phyloP scores from a whole-genome alignment of 495 filamentous ascomycete species.

The Penicillium maclennaniae region DNA sequence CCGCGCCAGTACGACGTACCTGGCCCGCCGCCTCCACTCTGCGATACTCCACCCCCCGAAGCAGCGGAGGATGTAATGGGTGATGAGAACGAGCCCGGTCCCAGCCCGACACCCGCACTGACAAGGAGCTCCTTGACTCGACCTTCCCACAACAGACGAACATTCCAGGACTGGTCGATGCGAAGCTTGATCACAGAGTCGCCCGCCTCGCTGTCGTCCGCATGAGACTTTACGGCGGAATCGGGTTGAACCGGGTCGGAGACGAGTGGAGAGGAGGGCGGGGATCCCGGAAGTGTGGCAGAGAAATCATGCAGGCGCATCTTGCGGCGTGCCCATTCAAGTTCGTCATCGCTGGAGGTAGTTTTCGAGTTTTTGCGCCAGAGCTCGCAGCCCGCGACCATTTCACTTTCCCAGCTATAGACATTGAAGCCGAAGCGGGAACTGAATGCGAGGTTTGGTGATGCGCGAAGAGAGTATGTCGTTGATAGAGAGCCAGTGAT shows the following conservation, averaged over 20 bases:
- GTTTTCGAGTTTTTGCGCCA: slow-evolving; percentile 61
- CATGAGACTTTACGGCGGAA: slow-evolving; percentile 3
- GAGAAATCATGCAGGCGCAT: slow-evolving; percentile 33
- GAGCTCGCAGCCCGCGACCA: slow-evolving; percentile 84
- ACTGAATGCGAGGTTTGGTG: slow-evolving; percentile 74
- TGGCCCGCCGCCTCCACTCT: slow-evolving; percentile 63
- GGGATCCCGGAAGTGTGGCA: slow-evolving; percentile 18
- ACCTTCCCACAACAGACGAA: slow-evolving; percentile 91
- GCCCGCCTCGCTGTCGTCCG: slow-evolving; percentile 55
- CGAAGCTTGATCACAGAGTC: slow-evolving; percentile 87
- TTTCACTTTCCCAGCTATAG: slow-evolving; percentile 94
- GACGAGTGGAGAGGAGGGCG: slow-evolving; percentile 19
- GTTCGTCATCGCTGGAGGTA: slow-evolving; percentile 31
- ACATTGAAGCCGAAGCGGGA: slow-evolving; percentile 95
- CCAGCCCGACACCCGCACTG: slow-evolving; percentile 76
- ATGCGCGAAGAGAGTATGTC: slow-evolving; percentile 85
- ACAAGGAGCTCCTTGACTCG: slow-evolving; percentile 89
- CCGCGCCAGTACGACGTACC: slow-evolving; percentile 56
- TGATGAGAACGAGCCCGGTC: slow-evolving; percentile 43
- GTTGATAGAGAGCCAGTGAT: slow-evolving; percentile 88
- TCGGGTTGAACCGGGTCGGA: slow-evolving; percentile 24
- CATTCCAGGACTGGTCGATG: slow-evolving; percentile 76
- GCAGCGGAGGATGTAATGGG: slow-evolving; percentile 26
- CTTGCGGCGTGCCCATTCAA: slow-evolving; percentile 46
- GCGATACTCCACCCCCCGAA: slow-evolving; percentile 36